phyloP scores from a whole-genome alignment of 2,329 filamentous ascomycete species.

The Aaosphaeria arxii region DNA sequence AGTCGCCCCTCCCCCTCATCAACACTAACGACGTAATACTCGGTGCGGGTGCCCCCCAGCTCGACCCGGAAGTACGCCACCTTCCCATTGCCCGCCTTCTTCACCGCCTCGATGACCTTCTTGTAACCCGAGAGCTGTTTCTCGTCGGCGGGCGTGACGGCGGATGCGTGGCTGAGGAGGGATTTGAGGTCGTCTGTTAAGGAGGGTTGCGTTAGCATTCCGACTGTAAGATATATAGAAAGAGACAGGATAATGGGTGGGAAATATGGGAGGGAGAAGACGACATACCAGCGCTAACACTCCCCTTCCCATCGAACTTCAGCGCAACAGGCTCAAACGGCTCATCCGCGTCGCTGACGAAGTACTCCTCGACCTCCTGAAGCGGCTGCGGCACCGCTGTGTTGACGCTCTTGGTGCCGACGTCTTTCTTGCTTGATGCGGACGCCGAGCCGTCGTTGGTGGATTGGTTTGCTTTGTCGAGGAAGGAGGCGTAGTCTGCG shows the following conservation, averaged over 20 bases:
- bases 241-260: too few relatives aligned
- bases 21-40: constrained; percentile 77
- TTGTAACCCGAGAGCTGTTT: constrained; percentile 74
- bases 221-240: too few relatives aligned
- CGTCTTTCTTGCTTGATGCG: constrained; percentile 20
- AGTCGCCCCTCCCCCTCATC: constrained; percentile 59
- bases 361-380: constrained; percentile 55
- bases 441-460: constrained; percentile 32
- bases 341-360: constrained; percentile 81
- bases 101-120: constrained; percentile 66
- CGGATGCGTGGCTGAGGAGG: constrained; percentile 59
- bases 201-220: neutral
- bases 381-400: constrained; percentile 55
- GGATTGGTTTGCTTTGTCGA: constrained; percentile 82
- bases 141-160: constrained; percentile 64
- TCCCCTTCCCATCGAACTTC: constrained; percentile 53
- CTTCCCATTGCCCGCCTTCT: constrained; percentile 62
- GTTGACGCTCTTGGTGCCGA: constrained; percentile 40
- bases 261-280: too few relatives aligned
- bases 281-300: constrained; percentile 60
- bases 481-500: constrained; percentile 78
- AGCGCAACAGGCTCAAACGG: constrained; percentile 76
- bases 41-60: constrained; percentile 60
- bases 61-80: constrained; percentile 73
- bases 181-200: constrained; percentile 64